Evolutionary conservation across 306 rosid genomes (phyloP).

Genomic region (Psophocarpus tetragonolobus): DNA sequence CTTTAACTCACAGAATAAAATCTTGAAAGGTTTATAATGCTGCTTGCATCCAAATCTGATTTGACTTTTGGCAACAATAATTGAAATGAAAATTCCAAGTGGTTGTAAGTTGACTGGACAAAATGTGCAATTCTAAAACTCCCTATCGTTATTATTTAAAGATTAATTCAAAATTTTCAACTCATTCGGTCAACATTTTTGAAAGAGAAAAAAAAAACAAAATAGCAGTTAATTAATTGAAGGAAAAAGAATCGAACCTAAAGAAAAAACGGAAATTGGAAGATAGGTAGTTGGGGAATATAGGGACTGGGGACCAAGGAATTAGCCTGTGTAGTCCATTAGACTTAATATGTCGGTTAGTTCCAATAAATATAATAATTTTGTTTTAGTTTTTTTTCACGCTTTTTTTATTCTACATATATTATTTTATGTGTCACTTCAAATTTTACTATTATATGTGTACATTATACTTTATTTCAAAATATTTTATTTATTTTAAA

Average conservation of each 20-base stretch:
- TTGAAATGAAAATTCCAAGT: neutral
- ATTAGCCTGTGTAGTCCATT: neutral
- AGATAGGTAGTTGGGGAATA: neutral
- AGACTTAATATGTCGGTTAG: neutral
- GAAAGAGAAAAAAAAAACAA: neutral
- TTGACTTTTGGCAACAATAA: constrained; percentile 15
- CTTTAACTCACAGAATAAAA: neutral
- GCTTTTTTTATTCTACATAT: too few relatives aligned
- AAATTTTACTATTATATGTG: too few relatives aligned
- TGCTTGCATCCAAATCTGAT: neutral
- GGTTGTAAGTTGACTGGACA: neutral
- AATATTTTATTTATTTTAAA: too few relatives aligned
- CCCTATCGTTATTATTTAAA: neutral
- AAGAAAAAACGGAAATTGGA: neutral
- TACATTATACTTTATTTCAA: too few relatives aligned
- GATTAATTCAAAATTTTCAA: neutral
- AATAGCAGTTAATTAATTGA: neutral
- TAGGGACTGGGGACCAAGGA: neutral
- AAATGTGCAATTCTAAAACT: neutral
- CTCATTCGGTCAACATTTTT: neutral
- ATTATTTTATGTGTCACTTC: too few relatives aligned
- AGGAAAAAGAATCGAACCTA: constrained; percentile 4
- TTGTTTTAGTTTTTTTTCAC: neutral
- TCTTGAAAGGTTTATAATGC: neutral
- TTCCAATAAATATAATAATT: neutral